Base-by-base conservation (phyloP, 352 stramenopile genomes). In the Globisporangium uncinulatum region DNA sequence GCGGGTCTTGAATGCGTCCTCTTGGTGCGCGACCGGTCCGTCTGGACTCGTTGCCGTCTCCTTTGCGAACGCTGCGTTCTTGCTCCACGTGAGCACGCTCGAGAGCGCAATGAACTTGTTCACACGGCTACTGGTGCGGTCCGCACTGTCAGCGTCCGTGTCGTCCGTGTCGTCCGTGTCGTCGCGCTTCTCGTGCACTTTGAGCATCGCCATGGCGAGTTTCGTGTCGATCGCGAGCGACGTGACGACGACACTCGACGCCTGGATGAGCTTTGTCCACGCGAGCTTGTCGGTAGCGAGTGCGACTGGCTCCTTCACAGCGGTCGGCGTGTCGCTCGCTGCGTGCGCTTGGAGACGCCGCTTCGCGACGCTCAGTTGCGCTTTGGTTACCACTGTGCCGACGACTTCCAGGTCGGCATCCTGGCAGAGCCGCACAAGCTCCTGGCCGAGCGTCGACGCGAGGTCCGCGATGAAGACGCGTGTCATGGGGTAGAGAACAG, bases 1-100 rank as follows among this genome's bases (percentile, higher is more conserved):
- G 52, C 86, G 70, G 17, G 71, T 78, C 57, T 91, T 92, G 69
- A 94, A 95, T 43, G 76, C 71, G 57, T 87, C 75, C 69, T 94
- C 86, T 1, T 68, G 63, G 54, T 93, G 80, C 11, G 71, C 70
- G 0, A 67, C 48, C 4, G 63, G 64, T 11, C 69, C 71, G 2
- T 73, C 63, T 4, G 66, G 55, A 29, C 24, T 29, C 24, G 24
- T 4, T 14, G 44, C 46, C 34, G 63, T 51, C 41, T 72, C 77
- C 47, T 84, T 85, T 34, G 78, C 73, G 32, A 73, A 76, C 19
- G 67, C 55, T 0, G 69, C 44, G 64, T 83, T 92, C 54, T 88
- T 88, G 65, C 81, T 88, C 83, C 83, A 93, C 31, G 83, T 83
- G 31, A 93, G 71, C 24, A 92, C 67, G 15, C 77, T 91, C 34